phyloP scores from a whole-genome alignment of 495 filamentous ascomycete species.

The Penicillium nucicola region DNA sequence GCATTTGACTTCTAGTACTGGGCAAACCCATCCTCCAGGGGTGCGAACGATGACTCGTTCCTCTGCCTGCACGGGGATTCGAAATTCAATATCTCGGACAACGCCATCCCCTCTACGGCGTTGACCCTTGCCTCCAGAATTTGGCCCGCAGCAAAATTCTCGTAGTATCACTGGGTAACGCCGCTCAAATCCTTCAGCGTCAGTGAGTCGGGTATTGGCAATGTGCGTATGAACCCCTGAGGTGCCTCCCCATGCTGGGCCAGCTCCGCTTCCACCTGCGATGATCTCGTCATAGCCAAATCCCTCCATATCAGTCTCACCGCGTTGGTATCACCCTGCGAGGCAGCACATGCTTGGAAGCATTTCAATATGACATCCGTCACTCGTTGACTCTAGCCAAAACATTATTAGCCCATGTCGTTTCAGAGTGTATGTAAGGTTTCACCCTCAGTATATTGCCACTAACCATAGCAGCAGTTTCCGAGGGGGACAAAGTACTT shows the following conservation, averaged over 20 bases:
- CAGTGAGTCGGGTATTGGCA: conserved; percentile 95
- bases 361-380: conserved; percentile 87
- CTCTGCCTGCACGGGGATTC: conserved; percentile 65
- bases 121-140: conserved; percentile 46
- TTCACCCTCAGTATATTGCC: conserved; percentile 76
- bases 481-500: conserved; percentile 77
- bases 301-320: conserved; percentile 39
- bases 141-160: conserved; percentile 77
- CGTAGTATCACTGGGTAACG: conserved; percentile 84
- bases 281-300: conserved; percentile 97
- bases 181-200: conserved; percentile 85
- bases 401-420: not conserved
- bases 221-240: conserved; percentile 89
- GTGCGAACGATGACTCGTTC: conserved; percentile 71
- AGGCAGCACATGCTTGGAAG: conserved; percentile 82
- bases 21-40: conserved; percentile 40
- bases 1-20: conserved; percentile 11
- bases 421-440: not conserved
- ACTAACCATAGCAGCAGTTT: conserved; percentile 77
- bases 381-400: conserved; percentile 60
- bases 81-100: conserved; percentile 35
- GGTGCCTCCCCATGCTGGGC: conserved; percentile 78
- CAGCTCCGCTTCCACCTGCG: conserved; percentile 82
- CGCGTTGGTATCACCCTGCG: conserved; percentile 77
- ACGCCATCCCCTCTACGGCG: conserved; percentile 39